phyloP scores from a whole-genome alignment of 768 basidiomycete genomes.

The Auricularia sp. region DNA sequence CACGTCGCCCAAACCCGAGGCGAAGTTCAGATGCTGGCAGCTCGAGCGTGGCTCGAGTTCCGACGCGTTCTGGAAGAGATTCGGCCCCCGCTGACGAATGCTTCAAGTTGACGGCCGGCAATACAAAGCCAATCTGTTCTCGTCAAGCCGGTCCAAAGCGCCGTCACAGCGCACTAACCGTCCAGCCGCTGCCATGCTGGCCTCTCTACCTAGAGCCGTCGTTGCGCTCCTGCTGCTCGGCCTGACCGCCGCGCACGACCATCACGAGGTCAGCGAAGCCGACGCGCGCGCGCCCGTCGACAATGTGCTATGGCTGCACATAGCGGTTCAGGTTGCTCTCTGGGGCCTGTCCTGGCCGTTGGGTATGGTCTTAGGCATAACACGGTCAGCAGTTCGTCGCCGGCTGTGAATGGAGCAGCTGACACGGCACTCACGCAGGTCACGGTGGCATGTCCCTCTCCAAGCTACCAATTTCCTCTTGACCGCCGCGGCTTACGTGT shows the following conservation, averaged over 20 bases:
- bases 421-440: slow-evolving; percentile 53
- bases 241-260: slow-evolving; percentile 42
- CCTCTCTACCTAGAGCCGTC: background rate
- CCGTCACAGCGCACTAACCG: too few relatives aligned
- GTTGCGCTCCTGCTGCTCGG: slow-evolving; percentile 26
- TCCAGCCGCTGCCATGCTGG: too few relatives aligned
- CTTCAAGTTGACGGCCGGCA: too few relatives aligned
- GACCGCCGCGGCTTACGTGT: slow-evolving; percentile 61
- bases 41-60: too few relatives aligned
- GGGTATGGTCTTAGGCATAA: slow-evolving; percentile 37
- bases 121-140: too few relatives aligned
- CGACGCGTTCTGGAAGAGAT: too few relatives aligned
- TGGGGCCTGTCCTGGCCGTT: slow-evolving; percentile 86
- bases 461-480: slow-evolving; percentile 68
- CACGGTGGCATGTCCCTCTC: slow-evolving; percentile 84
- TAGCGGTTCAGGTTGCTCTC: slow-evolving; percentile 60
- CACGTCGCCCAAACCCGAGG: too few relatives aligned
- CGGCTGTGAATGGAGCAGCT: slow-evolving; percentile 40
- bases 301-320: slow-evolving; percentile 73
- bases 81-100: too few relatives aligned
- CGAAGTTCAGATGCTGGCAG: too few relatives aligned
- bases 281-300: slow-evolving; percentile 60
- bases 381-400: slow-evolving; percentile 16
- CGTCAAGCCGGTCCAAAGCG: too few relatives aligned
- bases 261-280: slow-evolving; percentile 56